Evolutionary conservation across 2,329 filamentous ascomycete species (phyloP), one percentile per base, ranked within the genome.

Genomic region (Microdochium nivale): DNA sequence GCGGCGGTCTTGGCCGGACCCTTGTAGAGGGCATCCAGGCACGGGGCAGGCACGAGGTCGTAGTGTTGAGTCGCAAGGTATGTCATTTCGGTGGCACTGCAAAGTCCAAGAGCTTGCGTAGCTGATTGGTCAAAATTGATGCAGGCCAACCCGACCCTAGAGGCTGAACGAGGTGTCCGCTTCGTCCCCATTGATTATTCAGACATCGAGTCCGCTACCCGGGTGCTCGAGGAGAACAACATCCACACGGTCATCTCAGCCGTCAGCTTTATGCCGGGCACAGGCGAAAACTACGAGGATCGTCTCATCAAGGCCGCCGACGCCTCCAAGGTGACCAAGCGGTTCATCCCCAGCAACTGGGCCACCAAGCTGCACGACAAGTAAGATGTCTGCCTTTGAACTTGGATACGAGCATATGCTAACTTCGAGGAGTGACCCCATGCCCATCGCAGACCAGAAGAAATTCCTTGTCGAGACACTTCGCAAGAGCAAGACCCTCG

Each of bases 241-340:
- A 57, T 77, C 21, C 61, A 76, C 48, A 75, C 70, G 0, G 59
- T 77, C 43, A 68, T 78, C 25, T 77, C 40, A 23, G n/a, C 40
- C 16, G 16, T 44, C 40, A 44, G 40, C 40, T 44, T 23, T 19
- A 44, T 44, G 40, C 40, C 40, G 16, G 40, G 40, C 3, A 4
- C 16, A 7, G 40, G 40, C 5, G 40, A 44, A 13, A 44, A 44
- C 19, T 44, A 44, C 72, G 68, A 77, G 54, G 25, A 71, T n/a
- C 69, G 70, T 32, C 63, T 78, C 11, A 71, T 77, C 44, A 58
- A 63, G 8, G 75, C 74, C 1, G 70, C 73, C 1, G 70, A 69
- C 23, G 55, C 56, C 19, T 70, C 73, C 1, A 53, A 47, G 2
- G 51, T 55, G 0, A 74, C 73, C 0, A 65, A 64, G 50, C 59